These are phyloP conservation scores for Dendrobium catenatum DNA, from an alignment of 106 monocot genomes.

Conservation along the genomic window DNA sequence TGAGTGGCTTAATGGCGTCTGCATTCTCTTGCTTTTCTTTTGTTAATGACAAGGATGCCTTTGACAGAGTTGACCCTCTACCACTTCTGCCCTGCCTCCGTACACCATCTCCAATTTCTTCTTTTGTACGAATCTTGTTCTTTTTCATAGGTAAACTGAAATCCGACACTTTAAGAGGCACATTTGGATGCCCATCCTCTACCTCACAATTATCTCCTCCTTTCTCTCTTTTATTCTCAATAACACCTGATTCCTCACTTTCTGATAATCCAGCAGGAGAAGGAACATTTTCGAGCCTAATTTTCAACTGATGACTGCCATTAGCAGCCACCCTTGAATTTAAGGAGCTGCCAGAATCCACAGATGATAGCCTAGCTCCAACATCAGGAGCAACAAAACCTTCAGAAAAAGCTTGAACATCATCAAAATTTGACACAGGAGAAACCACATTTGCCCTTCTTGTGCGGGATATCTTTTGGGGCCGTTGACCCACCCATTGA, in stretches of 20 bases:
- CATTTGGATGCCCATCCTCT: constrained; percentile 39
- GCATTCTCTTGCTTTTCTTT: constrained; percentile 62
- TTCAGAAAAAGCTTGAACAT: constrained; percentile 32
- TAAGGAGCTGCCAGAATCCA: constrained; percentile 22
- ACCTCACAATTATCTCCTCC: constrained; percentile 43
- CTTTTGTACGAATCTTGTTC: constrained; percentile 47
- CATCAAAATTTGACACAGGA: constrained; percentile 76
- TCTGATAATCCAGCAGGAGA: constrained; percentile 59
- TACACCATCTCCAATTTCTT: constrained; percentile 74
- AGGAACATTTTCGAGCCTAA: constrained; percentile 37
- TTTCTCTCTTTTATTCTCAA: constrained; percentile 62
- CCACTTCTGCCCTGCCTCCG: constrained; percentile 75
- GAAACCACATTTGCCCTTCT: constrained; percentile 84
- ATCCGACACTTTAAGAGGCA: constrained; percentile 21
- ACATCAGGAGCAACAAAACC: constrained; percentile 39
- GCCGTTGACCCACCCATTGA: constrained; percentile 65
- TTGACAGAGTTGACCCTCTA: constrained; percentile 46
- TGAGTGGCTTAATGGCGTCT: constrained; percentile 43
- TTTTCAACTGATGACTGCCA: constrained; percentile 25
- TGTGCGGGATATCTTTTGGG: constrained; percentile 58
- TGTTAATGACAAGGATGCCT: constrained; percentile 30
- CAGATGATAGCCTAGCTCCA: constrained; percentile 23
- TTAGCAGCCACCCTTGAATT: constrained; percentile 18
- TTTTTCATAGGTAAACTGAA: constrained; percentile 49
- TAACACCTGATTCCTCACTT: constrained; percentile 64